Evolutionary conservation across 352 stramenopile genomes (phyloP).

Genomic region (Globisporangium viniferum): DNA sequence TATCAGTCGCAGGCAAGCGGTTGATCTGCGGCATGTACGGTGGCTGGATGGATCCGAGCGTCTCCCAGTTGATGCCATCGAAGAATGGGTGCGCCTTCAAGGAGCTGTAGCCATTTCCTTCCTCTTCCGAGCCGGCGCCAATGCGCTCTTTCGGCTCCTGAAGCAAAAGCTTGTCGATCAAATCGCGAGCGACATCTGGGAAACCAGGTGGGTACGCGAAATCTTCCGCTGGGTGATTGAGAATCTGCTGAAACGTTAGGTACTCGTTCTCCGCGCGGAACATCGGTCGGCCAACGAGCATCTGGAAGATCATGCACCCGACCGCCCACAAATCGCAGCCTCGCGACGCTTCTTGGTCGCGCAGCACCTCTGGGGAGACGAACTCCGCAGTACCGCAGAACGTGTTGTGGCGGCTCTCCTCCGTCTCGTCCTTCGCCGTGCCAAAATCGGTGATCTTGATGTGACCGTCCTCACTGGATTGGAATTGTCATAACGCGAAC

Average conservation of each 20-base stretch:
- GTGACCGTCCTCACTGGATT: constrained; percentile 63
- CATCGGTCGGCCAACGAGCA: constrained; percentile 78
- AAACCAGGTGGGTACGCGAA: constrained; percentile 69
- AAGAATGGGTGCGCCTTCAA: constrained; percentile 84
- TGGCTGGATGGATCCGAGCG: constrained; percentile 37
- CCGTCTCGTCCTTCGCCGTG: constrained; percentile 78
- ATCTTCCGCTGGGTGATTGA: constrained; percentile 79
- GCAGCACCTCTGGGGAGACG: constrained; percentile 89
- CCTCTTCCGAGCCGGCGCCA: constrained; percentile 65
- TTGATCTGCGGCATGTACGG: constrained; percentile 65
- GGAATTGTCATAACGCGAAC: neutral
- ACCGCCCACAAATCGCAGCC: constrained; percentile 90
- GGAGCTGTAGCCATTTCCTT: constrained; percentile 68
- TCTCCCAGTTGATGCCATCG: constrained; percentile 75
- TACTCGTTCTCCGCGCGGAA: constrained; percentile 91
- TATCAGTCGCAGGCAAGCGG: constrained; percentile 62
- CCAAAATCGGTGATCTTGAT: constrained; percentile 92
- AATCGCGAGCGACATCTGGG: constrained; percentile 56
- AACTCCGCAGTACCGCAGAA: constrained; percentile 92
- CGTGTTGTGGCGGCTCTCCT: constrained; percentile 81
- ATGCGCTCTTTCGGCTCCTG: constrained; percentile 70
- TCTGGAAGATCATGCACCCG: constrained; percentile 90
- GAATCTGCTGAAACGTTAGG: constrained; percentile 88
- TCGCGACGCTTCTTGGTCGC: constrained; percentile 76
- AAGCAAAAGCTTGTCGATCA: constrained; percentile 78